Percentiles rank a stretch among this genome's conserved stretches.
These are phyloP conservation scores for Aotearoamyces nothofagi DNA, from an alignment of 2,329 filamentous ascomycete species.

Conservation along the genomic window DNA sequence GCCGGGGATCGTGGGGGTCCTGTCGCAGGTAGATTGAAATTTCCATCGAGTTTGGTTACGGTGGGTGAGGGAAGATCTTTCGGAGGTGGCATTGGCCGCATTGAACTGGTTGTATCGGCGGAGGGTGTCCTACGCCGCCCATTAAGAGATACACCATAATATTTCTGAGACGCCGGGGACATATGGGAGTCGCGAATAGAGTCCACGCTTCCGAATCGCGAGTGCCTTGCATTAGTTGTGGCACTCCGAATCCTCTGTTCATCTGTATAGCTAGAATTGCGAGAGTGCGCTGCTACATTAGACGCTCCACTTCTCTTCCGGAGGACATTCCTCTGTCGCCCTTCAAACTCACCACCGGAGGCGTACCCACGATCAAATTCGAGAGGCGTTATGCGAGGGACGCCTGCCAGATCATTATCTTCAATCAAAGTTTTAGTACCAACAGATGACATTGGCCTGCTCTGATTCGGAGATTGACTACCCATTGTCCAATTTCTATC, in stretches of 20 bases:
- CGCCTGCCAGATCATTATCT: conserved; percentile 11
- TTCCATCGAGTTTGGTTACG: conserved; percentile 44
- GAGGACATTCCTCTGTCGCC: conserved; percentile 60
- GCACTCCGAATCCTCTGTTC: conserved; percentile 54
- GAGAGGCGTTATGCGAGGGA: conserved; percentile 18
- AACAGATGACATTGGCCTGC: conserved; percentile 13
- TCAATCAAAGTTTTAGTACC: conserved; percentile 9
- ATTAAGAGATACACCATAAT: conserved; percentile 36
- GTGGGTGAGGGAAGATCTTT: conserved; percentile 39
- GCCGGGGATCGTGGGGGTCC: conserved; percentile 26
- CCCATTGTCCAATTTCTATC: conserved; percentile 57
- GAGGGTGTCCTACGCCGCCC: conserved; percentile 21
- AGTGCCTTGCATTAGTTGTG: conserved; percentile 55
- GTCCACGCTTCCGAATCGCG: conserved; percentile 64
- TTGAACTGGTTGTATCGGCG: conserved; percentile 41
- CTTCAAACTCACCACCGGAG: conserved; percentile 73
- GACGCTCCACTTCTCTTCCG: conserved; percentile 57
- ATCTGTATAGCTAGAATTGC: conserved; percentile 63
- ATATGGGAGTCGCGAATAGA: conserved; percentile 48
- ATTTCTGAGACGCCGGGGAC: conserved; percentile 54
- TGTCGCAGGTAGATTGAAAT: conserved; percentile 6
- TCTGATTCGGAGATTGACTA: conserved; percentile 17
- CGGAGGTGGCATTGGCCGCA: conserved; percentile 39
- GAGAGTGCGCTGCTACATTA: conserved; percentile 47
- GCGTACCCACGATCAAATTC: conserved; percentile 72